Evolutionary conservation across 345 rosid species (phyloP), one percentile per base, ranked within the genome.

Genomic region (Populus alba): DNA sequence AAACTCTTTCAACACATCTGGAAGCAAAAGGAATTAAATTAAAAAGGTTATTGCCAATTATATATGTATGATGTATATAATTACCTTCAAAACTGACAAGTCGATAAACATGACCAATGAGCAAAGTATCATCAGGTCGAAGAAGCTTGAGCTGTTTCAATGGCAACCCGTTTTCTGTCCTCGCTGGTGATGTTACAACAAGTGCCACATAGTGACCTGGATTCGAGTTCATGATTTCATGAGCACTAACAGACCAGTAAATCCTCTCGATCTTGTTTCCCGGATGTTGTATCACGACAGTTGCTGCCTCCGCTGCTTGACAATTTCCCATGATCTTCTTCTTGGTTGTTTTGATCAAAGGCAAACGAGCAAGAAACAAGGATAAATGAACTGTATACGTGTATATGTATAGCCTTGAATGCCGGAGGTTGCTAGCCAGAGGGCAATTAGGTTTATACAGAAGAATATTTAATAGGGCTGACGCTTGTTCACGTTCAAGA

Each of bases 191-290:
- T 59, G 88, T 77, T 23, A 85, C 89, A 43, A 94, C 84, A 72
- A 89, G 87, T 13, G 97, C 97, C 22, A 94, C 98, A 59, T 94
- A 94, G 78, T 92, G 88, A 7, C 97, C 97, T 4, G 98, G 97
- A 63, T 92, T 89, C 0, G 92, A 85, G 66, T 66, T 84, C 97
- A 94, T 94, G 79, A 92, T 84, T 51, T 91, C 87, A 17, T 85
- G 87, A 33, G 97, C 98, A 13, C 86, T 88, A 4, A 94, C 89
- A 5, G 97, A 91, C 89, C 90, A 88, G 73, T 92, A 89, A 76
- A 94, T 76, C 86, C 92, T 87, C 76, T 94, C 89, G 74, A 91
- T 76, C 82, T 86, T 88, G 88, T 87, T 88, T 68, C 85, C 91
- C 20, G 97, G 95, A 67, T 90, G 97, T 25, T 92, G 96, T 72